These are phyloP conservation scores for Kwoniella bestiolae DNA, from an alignment of 768 basidiomycete species.

Conservation along the genomic window DNA sequence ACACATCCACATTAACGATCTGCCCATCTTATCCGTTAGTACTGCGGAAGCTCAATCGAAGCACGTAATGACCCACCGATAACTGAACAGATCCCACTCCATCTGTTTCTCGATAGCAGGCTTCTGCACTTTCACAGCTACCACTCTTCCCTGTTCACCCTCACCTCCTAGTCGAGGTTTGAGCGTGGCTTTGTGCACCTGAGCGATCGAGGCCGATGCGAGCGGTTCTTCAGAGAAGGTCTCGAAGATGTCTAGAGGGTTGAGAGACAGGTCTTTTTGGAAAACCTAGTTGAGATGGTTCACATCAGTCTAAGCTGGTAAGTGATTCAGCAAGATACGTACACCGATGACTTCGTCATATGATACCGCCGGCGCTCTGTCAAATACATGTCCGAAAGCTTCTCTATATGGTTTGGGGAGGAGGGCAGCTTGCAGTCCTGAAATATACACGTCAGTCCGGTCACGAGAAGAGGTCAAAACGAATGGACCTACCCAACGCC, in stretches of 20 bases:
- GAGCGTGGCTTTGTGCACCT: conserved; percentile 81
- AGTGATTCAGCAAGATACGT: conserved; percentile 11
- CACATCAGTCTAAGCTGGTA: background rate
- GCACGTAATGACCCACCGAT: conserved; percentile 39
- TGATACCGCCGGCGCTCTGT: conserved; percentile 83
- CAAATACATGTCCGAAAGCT: conserved; percentile 81
- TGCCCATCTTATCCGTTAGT: conserved; percentile 50
- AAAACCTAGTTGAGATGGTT: conserved; percentile 59
- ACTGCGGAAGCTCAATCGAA: background rate
- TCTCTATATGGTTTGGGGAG: conserved; percentile 80
- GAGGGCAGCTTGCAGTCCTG: conserved; percentile 82
- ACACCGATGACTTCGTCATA: conserved; percentile 71
- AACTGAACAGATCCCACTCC: conserved; percentile 64
- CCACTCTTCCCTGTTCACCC: conserved; percentile 62
- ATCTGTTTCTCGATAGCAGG: conserved; percentile 84
- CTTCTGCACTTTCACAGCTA: conserved; percentile 91
- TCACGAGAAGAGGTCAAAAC: background rate
- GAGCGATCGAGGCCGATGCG: conserved; percentile 89
- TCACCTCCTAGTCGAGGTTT: conserved; percentile 54
- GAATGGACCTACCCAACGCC: conserved; percentile 41
- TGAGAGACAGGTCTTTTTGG: conserved; percentile 61
- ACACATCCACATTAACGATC: conserved; percentile 57
- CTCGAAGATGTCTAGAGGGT: conserved; percentile 75
- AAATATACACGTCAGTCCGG: too few relatives aligned
- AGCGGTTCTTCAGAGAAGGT: conserved; percentile 75